Evolutionary conservation across 2,329 filamentous ascomycete genomes (phyloP).

Genomic region (Alternaria brassicae): DNA sequence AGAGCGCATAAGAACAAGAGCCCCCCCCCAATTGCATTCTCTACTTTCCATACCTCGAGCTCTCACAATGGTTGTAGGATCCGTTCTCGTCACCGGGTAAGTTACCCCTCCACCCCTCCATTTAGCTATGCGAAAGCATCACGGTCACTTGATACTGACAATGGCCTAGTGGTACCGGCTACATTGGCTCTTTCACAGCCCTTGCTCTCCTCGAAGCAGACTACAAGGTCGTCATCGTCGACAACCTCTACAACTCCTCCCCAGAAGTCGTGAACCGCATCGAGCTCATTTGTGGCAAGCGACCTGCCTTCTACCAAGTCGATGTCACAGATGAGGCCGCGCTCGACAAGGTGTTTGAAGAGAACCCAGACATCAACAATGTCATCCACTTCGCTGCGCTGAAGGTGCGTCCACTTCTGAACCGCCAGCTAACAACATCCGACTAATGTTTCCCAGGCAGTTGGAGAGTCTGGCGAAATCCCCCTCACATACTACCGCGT

Average conservation of each 20-base stretch:
- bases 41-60: not conserved
- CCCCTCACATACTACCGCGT: constrained; percentile 97
- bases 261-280: constrained; percentile 92
- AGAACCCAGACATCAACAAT: constrained; percentile 92
- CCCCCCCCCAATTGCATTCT: not conserved
- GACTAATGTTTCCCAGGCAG: constrained; percentile 67
- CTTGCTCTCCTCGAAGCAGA: constrained; percentile 90
- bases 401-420: constrained; percentile 69
- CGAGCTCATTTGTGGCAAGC: constrained; percentile 89
- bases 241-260: constrained; percentile 97
- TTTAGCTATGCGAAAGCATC: constrained; percentile 4
- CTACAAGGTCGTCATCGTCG: constrained; percentile 95
- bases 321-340: constrained; percentile 87
- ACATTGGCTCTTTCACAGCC: constrained; percentile 97
- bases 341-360: constrained; percentile 85
- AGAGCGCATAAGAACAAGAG: constrained; percentile 1
- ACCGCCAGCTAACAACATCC: not conserved
- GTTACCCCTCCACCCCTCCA: constrained; percentile 43
- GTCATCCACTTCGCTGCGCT: constrained; percentile 98
- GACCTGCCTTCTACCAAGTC: constrained; percentile 81
- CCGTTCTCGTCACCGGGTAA: constrained; percentile 92
- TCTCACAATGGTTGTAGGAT: constrained; percentile 75
- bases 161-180: constrained; percentile 82
- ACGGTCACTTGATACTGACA: constrained; percentile 13
- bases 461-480: constrained; percentile 92